A percentile compares a stretch with the other conserved stretches of the same genome.
Conservation (phyloP, 2,329 filamentous ascomycete species). For the Monosporascus sp. region DNA sequence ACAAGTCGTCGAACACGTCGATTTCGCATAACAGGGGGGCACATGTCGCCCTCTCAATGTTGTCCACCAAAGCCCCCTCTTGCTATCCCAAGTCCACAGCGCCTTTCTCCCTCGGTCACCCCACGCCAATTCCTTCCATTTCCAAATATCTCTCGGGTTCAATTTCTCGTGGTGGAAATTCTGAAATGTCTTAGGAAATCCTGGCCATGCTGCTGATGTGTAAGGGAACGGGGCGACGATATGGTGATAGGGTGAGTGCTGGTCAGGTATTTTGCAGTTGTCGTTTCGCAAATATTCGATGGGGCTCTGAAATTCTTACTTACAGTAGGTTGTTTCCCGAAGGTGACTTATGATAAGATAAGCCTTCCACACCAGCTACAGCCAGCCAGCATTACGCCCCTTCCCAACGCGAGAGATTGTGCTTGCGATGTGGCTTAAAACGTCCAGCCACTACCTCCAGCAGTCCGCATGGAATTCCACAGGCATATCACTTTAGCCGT, state of each 20-base stretch:
- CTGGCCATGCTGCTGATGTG: constrained; percentile 23
- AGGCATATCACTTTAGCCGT: no score
- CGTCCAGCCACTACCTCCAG: no score
- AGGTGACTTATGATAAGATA: no score
- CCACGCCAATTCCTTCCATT: constrained; percentile 9
- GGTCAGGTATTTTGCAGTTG: constrained; percentile 5
- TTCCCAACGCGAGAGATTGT: no score
- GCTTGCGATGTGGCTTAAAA: no score
- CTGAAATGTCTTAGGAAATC: constrained; percentile 20
- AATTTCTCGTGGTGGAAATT: constrained; percentile 1
- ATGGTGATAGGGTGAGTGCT: constrained; percentile 10
- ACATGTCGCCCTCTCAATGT: background rate
- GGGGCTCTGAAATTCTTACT: constrained; percentile 14
- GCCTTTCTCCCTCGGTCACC: background rate
- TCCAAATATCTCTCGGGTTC: constrained; percentile 6
- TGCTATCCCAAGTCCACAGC: background rate
- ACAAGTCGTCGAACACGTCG: background rate
- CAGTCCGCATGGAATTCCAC: no score
- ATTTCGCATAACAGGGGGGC: background rate
- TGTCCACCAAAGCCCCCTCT: background rate
- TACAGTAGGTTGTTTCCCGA: background rate
- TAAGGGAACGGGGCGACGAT: constrained; percentile 1
- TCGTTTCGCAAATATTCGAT: constrained; percentile 8
- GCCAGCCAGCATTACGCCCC: no score
- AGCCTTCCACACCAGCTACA: no score